Base-by-base conservation (phyloP, 805 yeast species). In the Pichia ethanolica region DNA sequence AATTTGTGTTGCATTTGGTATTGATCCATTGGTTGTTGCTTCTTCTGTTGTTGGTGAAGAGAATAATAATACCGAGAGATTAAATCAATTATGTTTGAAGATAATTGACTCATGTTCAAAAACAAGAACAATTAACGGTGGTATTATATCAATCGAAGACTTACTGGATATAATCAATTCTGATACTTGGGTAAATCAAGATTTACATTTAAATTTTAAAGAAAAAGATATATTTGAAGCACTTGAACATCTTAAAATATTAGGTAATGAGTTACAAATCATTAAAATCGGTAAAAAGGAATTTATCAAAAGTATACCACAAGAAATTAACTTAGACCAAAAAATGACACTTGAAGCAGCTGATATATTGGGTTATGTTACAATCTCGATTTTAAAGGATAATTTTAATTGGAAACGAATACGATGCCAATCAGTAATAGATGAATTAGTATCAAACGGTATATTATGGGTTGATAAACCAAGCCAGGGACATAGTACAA, bases 361-460 rank as follows among this genome's bases (percentile, higher is more conserved):
- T 54, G 83, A 83, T 42, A 76, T 83, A 34, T 70, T 86, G 59
- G 97, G 97, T 0, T 86, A 72, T 61, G 87, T 89, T 1, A 75
- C 87, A 4, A 72, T 74, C 7, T 67, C 79, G 2, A 64, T 89
- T 32, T 67, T 91, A 37, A 64, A 74, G 12, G 97, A 84, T 56
- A 93, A 91, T 60, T 77, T 83, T 51, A 73, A 73, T 1, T 91
- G 99, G 99, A 79, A 75, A 45, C 60, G 61, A 3, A 69, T 77
- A 3, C 70, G 96, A 48, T 74, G 86, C 47, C 74, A 74, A 53
- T 68, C 81, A 0, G 83, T 82, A 5, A 60, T 91, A 5, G 83
- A 86, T 37, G 91, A 86, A 42, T 81, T 91, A 88, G 84, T 90
- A 1, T 73, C 84, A 54, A 75, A 75, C 45, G 97, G 98, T 4